Percentiles rank a stretch among this genome's conserved stretches.
Evolutionary conservation across 2,329 filamentous ascomycete genomes (phyloP).

Genomic region (Paraphaeosphaeria sporulosa): DNA sequence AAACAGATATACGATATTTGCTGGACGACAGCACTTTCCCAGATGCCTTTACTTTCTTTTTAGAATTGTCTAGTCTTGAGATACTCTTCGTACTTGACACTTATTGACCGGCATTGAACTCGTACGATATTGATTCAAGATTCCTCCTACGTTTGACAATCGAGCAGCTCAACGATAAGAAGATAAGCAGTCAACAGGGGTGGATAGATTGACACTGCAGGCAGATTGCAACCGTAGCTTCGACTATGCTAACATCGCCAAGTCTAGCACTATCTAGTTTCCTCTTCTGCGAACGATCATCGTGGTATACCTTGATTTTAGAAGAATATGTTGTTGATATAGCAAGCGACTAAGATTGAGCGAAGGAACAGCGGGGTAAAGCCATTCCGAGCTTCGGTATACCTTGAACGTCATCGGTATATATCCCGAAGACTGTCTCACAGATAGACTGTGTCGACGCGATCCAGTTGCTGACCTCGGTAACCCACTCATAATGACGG

Average conservation of each 20-base stretch:
- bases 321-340: background rate
- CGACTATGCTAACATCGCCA: background rate
- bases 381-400: background rate
- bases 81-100: too few relatives aligned
- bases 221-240: background rate
- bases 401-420: background rate
- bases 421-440: background rate
- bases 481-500: background rate
- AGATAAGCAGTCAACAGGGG: background rate
- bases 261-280: background rate
- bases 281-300: background rate
- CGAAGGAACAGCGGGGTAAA: background rate
- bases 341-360: background rate
- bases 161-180: conserved; percentile 2
- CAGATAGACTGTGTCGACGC: background rate
- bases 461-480: background rate
- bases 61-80: too few relatives aligned
- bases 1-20: too few relatives aligned
- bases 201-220: conserved; percentile 1
- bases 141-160: background rate
- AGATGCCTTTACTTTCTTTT: too few relatives aligned
- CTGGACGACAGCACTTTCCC: too few relatives aligned
- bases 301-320: background rate
- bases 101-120: too few relatives aligned
- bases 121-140: too few relatives aligned